Conservation (phyloP, 148 eudicot species). For the Nepenthes gracilis region DNA sequence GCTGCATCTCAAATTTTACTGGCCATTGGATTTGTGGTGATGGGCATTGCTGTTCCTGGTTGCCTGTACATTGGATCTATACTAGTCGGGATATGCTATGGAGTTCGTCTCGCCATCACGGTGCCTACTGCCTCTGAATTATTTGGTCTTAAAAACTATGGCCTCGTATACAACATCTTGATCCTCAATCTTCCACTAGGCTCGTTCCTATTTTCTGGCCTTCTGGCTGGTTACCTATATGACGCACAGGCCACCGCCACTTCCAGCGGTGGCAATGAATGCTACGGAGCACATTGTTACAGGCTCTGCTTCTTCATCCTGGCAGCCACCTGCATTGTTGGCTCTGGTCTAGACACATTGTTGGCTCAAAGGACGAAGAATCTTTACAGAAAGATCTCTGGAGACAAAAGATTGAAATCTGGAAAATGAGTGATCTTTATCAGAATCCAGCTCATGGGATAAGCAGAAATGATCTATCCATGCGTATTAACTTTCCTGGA, state of each 20-base stretch:
- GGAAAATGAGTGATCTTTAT: neutral
- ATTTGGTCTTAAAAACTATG: conserved; percentile 78
- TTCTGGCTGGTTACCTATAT: conserved; percentile 12
- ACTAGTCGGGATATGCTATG: conserved; percentile 72
- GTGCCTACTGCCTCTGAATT: conserved; percentile 85
- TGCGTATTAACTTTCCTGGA: too few relatives aligned
- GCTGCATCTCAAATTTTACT: conserved; percentile 58
- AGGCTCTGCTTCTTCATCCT: conserved; percentile 10
- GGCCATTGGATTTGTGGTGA: neutral
- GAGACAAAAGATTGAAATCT: conserved; percentile 1
- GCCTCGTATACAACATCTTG: conserved; percentile 58
- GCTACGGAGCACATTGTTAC: conserved; percentile 11
- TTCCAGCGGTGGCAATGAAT: conserved; percentile 7
- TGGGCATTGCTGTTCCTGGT: conserved; percentile 29
- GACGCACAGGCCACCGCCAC: conserved; percentile 9
- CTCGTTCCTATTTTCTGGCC: conserved; percentile 14
- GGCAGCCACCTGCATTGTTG: conserved; percentile 9
- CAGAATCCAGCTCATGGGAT: too few relatives aligned
- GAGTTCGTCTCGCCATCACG: conserved; percentile 66
- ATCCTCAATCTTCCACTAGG: conserved; percentile 16
- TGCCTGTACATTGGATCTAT: conserved; percentile 68
- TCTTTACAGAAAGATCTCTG: conserved; percentile 4
- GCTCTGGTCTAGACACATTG: conserved; percentile 3
- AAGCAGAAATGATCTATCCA: too few relatives aligned
- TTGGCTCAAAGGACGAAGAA: conserved; percentile 1